A percentile compares a stretch with the other conserved stretches of the same genome.
These are phyloP conservation scores for Endoconidiophora polonica DNA, from an alignment of 2,329 filamentous ascomycete species.

Conservation along the genomic window DNA sequence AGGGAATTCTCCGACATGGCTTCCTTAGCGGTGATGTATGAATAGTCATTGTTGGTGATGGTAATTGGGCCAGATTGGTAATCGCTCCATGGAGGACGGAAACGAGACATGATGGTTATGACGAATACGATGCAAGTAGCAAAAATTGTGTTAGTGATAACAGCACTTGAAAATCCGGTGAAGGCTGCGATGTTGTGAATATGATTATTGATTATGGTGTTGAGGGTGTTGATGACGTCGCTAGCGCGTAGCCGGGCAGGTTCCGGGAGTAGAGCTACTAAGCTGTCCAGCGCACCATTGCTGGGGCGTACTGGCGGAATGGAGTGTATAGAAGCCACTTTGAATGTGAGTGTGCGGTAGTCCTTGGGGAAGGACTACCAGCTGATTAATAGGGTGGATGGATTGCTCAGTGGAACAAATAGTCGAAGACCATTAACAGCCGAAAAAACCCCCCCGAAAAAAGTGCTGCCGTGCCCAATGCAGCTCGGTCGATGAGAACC, in stretches of 20 bases:
- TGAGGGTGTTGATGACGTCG: conserved; percentile 15
- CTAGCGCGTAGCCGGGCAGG: conserved; percentile 37
- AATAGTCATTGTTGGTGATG: conserved; percentile 61
- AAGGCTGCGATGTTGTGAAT: conserved; percentile 35
- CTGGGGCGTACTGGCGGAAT: conserved; percentile 22
- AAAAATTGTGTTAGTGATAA: conserved; percentile 31
- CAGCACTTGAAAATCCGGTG: conserved; percentile 30
- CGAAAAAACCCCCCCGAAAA: neutral
- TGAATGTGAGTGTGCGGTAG: conserved; percentile 17
- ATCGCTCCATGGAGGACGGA: conserved; percentile 30
- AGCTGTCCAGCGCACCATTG: conserved; percentile 35
- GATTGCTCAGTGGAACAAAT: too few relatives aligned
- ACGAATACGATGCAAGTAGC: conserved; percentile 28
- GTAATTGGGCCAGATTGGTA: conserved; percentile 25
- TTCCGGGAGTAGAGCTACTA: conserved; percentile 32
- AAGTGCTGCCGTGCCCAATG: too few relatives aligned
- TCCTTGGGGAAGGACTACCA: conserved; percentile 8
- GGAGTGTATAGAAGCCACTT: conserved; percentile 45
- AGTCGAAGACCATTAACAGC: neutral
- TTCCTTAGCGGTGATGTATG: conserved; percentile 69
- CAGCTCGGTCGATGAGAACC: too few relatives aligned
- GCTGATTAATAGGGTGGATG: neutral
- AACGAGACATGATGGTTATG: conserved; percentile 30
- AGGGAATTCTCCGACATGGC: conserved; percentile 26
- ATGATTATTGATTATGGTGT: conserved; percentile 26